Conservation (phyloP, 805 yeast species). For the Teunomyces pallodes region DNA sequence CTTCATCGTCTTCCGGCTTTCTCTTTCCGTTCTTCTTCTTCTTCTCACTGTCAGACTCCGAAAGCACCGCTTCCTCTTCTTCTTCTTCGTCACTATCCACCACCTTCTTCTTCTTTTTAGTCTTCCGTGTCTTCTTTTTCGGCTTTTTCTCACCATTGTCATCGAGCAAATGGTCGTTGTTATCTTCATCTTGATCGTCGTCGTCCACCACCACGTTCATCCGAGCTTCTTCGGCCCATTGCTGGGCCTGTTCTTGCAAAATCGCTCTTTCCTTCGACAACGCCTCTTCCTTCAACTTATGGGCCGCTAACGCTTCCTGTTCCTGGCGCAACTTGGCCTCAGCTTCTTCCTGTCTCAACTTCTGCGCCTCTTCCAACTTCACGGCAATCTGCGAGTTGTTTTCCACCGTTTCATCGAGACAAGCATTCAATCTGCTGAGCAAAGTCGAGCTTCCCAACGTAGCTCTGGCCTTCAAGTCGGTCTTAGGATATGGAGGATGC, state of each 20-base stretch:
- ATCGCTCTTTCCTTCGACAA: constrained; percentile 44
- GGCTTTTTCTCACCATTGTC: constrained; percentile 15
- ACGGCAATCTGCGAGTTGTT: constrained; percentile 56
- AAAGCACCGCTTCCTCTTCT: constrained; percentile 12
- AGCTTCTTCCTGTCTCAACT: constrained; percentile 57
- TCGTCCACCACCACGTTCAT: constrained; percentile 36
- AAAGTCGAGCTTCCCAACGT: constrained; percentile 77
- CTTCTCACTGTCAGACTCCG: constrained; percentile 6
- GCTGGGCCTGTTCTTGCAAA: constrained; percentile 51
- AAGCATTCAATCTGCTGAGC: constrained; percentile 65
- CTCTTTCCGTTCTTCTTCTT: constrained; percentile 16
- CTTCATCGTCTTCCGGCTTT: constrained; percentile 34
- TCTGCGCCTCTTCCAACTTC: constrained; percentile 73
- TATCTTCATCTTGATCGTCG: constrained; percentile 29
- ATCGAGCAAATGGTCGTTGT: constrained; percentile 4
- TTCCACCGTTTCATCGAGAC: constrained; percentile 68
- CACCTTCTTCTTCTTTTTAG: constrained; percentile 25
- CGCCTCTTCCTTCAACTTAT: constrained; percentile 46
- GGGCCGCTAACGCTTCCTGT: constrained; percentile 41
- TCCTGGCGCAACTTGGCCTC: constrained; percentile 33
- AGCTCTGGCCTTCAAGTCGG: constrained; percentile 84
- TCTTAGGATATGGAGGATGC: constrained; percentile 74
- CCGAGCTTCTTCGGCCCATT: constrained; percentile 49
- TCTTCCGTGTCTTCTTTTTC: constrained; percentile 18
- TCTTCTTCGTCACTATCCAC: constrained; percentile 32